Percentiles rank a stretch among this genome's conserved stretches.
Evolutionary conservation across 257 asterid genomes (phyloP).

Genomic region (Handroanthus guayacan): DNA sequence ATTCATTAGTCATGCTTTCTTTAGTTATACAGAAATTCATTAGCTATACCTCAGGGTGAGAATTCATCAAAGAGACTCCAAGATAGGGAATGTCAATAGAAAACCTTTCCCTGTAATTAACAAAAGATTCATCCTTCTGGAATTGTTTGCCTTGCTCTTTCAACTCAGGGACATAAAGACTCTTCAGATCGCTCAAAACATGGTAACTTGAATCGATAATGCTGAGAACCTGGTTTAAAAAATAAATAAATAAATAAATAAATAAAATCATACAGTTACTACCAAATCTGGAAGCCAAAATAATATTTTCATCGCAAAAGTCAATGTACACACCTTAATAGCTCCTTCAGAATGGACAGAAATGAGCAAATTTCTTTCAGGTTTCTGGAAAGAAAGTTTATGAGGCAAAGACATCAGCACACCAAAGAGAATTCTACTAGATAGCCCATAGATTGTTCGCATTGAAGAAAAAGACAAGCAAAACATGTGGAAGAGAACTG

Average conservation of each 20-base stretch:
- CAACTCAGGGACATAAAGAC: conserved; percentile 54
- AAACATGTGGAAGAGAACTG: too few relatives aligned
- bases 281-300: conserved; percentile 37
- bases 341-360: conserved; percentile 98
- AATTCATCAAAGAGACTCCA: conserved; percentile 89
- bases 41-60: conserved; percentile 76
- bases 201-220: conserved; percentile 86
- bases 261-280: conserved; percentile 10
- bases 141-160: conserved; percentile 61
- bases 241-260: background rate
- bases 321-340: conserved; percentile 64
- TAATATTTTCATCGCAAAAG: conserved; percentile 25
- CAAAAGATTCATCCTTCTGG: conserved; percentile 55
- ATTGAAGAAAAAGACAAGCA: background rate
- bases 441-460: conserved; percentile 1
- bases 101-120: conserved; percentile 68
- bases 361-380: conserved; percentile 77
- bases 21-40: background rate
- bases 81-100: conserved; percentile 78
- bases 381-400: conserved; percentile 69
- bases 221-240: conserved; percentile 78
- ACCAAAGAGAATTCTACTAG: conserved; percentile 24
- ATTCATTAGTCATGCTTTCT: conserved; percentile 17
- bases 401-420: conserved; percentile 34
- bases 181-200: conserved; percentile 70